Evolutionary conservation across 2,329 filamentous ascomycete genomes (phyloP).

Genomic region (Aspergillus sp.): DNA sequence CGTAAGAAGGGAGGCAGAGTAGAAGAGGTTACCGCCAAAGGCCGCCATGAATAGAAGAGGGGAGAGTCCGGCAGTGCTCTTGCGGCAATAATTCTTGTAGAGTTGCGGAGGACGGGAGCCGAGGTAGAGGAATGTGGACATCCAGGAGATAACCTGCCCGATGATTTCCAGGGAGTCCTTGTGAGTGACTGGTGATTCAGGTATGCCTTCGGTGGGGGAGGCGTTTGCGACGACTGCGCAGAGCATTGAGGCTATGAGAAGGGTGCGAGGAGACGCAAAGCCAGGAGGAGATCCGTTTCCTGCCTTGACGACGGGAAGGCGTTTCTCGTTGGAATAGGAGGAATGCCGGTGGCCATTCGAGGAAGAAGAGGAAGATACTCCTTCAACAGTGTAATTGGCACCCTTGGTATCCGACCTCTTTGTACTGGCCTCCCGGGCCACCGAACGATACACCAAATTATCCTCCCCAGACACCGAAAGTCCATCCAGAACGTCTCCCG

Average conservation of each 20-base stretch:
- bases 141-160: slow-evolving; percentile 51
- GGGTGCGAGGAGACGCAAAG: slow-evolving; percentile 36
- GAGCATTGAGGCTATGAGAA: slow-evolving; percentile 40
- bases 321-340: slow-evolving; percentile 33
- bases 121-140: slow-evolving; percentile 52
- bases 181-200: slow-evolving; percentile 10
- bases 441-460: slow-evolving; percentile 14
- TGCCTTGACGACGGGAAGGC: slow-evolving; percentile 17
- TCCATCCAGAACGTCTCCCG: slow-evolving; percentile 29
- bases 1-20: slow-evolving; percentile 54
- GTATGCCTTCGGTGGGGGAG: slow-evolving; percentile 23
- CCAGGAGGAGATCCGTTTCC: slow-evolving; percentile 22
- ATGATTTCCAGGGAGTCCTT: slow-evolving; percentile 34
- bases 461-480: slow-evolving; percentile 30
- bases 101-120: slow-evolving; percentile 58
- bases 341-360: slow-evolving; percentile 13
- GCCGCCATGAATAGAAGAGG: slow-evolving; percentile 59
- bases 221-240: slow-evolving; percentile 40
- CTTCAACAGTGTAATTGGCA: slow-evolving; percentile 16
- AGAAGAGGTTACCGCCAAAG: slow-evolving; percentile 63
- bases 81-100: slow-evolving; percentile 57
- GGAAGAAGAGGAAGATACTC: slow-evolving; percentile 11
- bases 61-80: slow-evolving; percentile 57
- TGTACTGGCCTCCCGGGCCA: slow-evolving; percentile 10
- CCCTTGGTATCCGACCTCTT: slow-evolving; percentile 25